phyloP scores from a whole-genome alignment of 108 stramenopile species.

The Skeletonema costatum region DNA sequence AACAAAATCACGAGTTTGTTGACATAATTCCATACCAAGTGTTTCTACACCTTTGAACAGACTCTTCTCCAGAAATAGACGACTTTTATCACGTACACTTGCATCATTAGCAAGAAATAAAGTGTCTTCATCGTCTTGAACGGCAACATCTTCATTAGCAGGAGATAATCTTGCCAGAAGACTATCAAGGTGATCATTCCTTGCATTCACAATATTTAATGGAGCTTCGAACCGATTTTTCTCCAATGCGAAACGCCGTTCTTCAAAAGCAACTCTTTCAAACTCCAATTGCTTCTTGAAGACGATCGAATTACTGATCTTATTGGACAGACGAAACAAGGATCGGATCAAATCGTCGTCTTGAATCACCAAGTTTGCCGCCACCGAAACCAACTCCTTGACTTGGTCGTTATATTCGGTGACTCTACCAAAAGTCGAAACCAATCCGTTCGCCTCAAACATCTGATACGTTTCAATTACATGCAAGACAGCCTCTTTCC shows the following conservation, averaged over 20 bases:
- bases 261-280: slow-evolving; percentile 13
- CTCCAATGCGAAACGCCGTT: slow-evolving; percentile 4
- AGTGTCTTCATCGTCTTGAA: slow-evolving; percentile 18
- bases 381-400: slow-evolving; percentile 44
- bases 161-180: slow-evolving; percentile 41
- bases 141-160: slow-evolving; percentile 1
- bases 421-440: slow-evolving; percentile 6
- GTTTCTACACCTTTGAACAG: slow-evolving; percentile 51
- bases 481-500: slow-evolving; percentile 38
- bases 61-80: slow-evolving; percentile 45
- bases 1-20: slow-evolving; percentile 38
- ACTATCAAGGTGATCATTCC: slow-evolving; percentile 60
- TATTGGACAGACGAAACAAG: slow-evolving; percentile 12
- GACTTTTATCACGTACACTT: slow-evolving; percentile 52
- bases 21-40: slow-evolving; percentile 35
- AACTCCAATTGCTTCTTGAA: slow-evolving; percentile 27
- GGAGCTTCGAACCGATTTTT: slow-evolving; percentile 34
- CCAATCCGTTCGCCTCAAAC: slow-evolving; percentile 12
- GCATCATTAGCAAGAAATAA: slow-evolving; percentile 16
- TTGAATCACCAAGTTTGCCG: slow-evolving; percentile 52
- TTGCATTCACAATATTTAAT: slow-evolving; percentile 31
- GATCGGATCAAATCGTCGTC: slow-evolving; percentile 34
- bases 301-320: slow-evolving; percentile 15
- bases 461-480: not conserved
- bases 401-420: slow-evolving; percentile 37